These are phyloP conservation scores for Cordyceps tenuipes DNA, from an alignment of 2,329 filamentous ascomycete genomes.

Conservation along the genomic window DNA sequence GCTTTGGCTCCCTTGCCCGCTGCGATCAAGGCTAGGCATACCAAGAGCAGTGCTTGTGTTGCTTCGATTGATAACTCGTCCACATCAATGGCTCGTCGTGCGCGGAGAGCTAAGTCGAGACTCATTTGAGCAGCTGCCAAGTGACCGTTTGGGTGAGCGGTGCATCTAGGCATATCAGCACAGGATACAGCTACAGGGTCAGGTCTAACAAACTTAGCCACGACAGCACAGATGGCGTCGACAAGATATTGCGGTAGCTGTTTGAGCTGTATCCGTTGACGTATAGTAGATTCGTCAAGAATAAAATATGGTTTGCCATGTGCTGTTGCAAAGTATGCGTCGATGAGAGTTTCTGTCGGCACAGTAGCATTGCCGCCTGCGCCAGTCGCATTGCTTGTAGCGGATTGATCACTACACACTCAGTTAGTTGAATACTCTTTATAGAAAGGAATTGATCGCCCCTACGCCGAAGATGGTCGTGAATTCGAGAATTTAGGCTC, in stretches of 20 bases:
- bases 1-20: conserved; percentile 74
- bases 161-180: conserved; percentile 46
- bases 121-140: conserved; percentile 59
- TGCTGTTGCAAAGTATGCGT: conserved; percentile 71
- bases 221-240: conserved; percentile 52
- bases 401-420: conserved; percentile 35
- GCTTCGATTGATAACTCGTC: conserved; percentile 76
- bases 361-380: conserved; percentile 28
- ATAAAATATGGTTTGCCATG: conserved; percentile 79
- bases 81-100: conserved; percentile 62
- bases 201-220: conserved; percentile 43
- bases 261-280: conserved; percentile 62
- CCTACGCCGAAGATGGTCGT: conserved; percentile 1
- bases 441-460: not conserved
- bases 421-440: conserved; percentile 4
- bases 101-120: conserved; percentile 63
- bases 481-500: conserved; percentile 31
- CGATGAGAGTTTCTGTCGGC: conserved; percentile 56
- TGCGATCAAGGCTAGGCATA: conserved; percentile 69
- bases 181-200: conserved; percentile 5
- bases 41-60: conserved; percentile 65
- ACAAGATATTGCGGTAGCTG: conserved; percentile 51
- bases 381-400: conserved; percentile 22
- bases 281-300: conserved; percentile 65
- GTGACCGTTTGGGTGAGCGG: conserved; percentile 57